Conservation (phyloP, 495 filamentous ascomycete species). For the Wilcoxina mikolae region DNA sequence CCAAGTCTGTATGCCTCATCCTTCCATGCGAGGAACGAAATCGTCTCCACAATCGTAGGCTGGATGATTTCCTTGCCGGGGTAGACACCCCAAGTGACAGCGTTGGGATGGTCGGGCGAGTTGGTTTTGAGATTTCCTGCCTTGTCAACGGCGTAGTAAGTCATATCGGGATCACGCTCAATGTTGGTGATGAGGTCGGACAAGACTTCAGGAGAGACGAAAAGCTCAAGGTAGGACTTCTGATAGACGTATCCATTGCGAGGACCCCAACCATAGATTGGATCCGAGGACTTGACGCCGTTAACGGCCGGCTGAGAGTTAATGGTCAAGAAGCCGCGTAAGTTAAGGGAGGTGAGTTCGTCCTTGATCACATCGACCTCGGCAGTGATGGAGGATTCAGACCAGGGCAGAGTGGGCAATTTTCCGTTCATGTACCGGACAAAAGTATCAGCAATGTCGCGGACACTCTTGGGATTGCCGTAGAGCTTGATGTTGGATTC, state of each 20-base stretch:
- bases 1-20: conserved; percentile 92
- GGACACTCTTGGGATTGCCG: conserved; percentile 66
- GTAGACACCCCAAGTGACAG: conserved; percentile 98
- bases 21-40: conserved; percentile 98
- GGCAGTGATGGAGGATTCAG: conserved; percentile 66
- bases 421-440: conserved; percentile 66
- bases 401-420: conserved; percentile 81
- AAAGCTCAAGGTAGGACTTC: conserved; percentile 89
- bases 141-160: conserved; percentile 83
- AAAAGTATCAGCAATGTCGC: conserved; percentile 71
- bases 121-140: conserved; percentile 73
- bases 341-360: conserved; percentile 66
- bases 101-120: conserved; percentile 75
- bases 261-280: conserved; percentile 86
- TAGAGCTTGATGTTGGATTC: conserved; percentile 92
- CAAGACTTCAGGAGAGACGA: conserved; percentile 66
- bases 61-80: conserved; percentile 98
- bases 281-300: conserved; percentile 76
- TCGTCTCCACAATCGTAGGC: conserved; percentile 95
- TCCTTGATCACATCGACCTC: conserved; percentile 67
- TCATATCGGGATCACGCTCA: conserved; percentile 61
- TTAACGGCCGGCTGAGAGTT: conserved; percentile 96
- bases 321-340: conserved; percentile 78
- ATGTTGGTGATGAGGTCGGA: conserved; percentile 67
- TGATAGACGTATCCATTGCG: conserved; percentile 94